Conservation (phyloP, 768 basidiomycete species). For the Tulasnella sp. region DNA sequence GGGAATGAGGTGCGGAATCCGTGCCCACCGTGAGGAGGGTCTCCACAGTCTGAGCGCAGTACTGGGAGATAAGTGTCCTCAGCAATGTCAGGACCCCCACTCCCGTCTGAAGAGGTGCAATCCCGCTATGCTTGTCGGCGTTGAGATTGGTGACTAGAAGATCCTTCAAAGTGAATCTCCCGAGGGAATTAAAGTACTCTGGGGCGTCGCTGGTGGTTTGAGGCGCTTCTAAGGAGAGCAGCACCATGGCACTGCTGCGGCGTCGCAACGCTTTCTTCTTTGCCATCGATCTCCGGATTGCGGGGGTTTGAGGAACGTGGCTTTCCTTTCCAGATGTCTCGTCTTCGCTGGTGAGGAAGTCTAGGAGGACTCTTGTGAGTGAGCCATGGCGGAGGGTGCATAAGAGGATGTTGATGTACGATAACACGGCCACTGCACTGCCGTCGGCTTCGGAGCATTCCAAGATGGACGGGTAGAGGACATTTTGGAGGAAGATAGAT, state of each 20-base stretch:
- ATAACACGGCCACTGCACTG: slow-evolving; percentile 93
- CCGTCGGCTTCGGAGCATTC: slow-evolving; percentile 91
- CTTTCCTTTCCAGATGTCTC: slow-evolving; percentile 46
- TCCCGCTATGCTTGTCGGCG: slow-evolving; percentile 32
- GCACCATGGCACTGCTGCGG: slow-evolving; percentile 80
- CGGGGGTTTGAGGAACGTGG: slow-evolving; percentile 36
- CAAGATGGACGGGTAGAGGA: slow-evolving; percentile 84
- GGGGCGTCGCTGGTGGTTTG: slow-evolving; percentile 54
- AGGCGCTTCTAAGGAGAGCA: slow-evolving; percentile 79
- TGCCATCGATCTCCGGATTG: neutral
- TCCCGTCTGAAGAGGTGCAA: slow-evolving; percentile 52
- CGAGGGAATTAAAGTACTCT: slow-evolving; percentile 79
- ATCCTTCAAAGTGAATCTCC: slow-evolving; percentile 87
- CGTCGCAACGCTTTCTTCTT: slow-evolving; percentile 30
- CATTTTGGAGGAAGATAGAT: slow-evolving; percentile 82
- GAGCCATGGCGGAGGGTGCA: slow-evolving; percentile 56
- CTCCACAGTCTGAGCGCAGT: slow-evolving; percentile 54
- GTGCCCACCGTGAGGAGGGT: slow-evolving; percentile 62
- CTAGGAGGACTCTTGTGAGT: slow-evolving; percentile 61
- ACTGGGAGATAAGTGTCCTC: slow-evolving; percentile 61
- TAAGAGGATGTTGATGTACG: slow-evolving; percentile 86
- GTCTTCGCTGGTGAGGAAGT: slow-evolving; percentile 77
- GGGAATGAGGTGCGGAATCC: slow-evolving; percentile 47
- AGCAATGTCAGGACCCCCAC: slow-evolving; percentile 76
- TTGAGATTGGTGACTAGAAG: slow-evolving; percentile 67